Percentiles rank a stretch among this genome's conserved stretches.
phyloP scores from a whole-genome alignment of 2,329 filamentous ascomycete genomes.

The Peltaster fructicola region DNA sequence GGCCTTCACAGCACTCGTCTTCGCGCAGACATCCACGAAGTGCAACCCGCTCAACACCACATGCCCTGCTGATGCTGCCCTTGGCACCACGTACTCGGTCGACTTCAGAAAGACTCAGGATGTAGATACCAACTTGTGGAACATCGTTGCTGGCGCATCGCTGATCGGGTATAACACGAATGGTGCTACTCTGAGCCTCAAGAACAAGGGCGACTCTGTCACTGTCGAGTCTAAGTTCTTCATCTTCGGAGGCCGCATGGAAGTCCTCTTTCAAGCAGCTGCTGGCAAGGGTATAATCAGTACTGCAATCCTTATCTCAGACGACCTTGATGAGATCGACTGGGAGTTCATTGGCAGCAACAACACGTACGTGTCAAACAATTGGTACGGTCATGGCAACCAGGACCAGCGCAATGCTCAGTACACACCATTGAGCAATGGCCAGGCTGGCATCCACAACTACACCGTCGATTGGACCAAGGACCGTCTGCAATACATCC shows the following conservation, averaged over 20 bases:
- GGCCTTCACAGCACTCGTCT: constrained; percentile 9
- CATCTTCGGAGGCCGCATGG: constrained; percentile 70
- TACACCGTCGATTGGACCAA: constrained; percentile 58
- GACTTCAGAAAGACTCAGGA: constrained; percentile 46
- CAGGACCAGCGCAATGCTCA: constrained; percentile 44
- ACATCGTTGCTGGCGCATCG: constrained; percentile 45
- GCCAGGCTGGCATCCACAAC: constrained; percentile 44
- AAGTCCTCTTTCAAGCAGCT: constrained; percentile 62
- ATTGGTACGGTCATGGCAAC: constrained; percentile 61
- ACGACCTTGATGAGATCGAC: constrained; percentile 75
- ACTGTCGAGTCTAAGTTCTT: constrained; percentile 67
- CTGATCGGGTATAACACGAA: constrained; percentile 35
- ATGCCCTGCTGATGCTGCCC: constrained; percentile 54
- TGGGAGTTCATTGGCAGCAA: constrained; percentile 66
- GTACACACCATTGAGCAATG: constrained; percentile 38
- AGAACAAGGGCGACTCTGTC: constrained; percentile 52
- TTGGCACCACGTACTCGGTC: constrained; percentile 45
- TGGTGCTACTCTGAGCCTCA: constrained; percentile 55
- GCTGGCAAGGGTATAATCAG: constrained; percentile 60
- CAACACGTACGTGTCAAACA: constrained; percentile 44
- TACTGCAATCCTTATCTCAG: constrained; percentile 65
- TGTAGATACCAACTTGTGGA: constrained; percentile 19
- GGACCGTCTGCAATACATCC: constrained; percentile 46
- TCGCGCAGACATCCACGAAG: constrained; percentile 56
- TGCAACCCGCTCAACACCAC: constrained; percentile 55